Evolutionary conservation across 83 land plant genomes (phyloP).

Genomic region (Picea mariana): DNA sequence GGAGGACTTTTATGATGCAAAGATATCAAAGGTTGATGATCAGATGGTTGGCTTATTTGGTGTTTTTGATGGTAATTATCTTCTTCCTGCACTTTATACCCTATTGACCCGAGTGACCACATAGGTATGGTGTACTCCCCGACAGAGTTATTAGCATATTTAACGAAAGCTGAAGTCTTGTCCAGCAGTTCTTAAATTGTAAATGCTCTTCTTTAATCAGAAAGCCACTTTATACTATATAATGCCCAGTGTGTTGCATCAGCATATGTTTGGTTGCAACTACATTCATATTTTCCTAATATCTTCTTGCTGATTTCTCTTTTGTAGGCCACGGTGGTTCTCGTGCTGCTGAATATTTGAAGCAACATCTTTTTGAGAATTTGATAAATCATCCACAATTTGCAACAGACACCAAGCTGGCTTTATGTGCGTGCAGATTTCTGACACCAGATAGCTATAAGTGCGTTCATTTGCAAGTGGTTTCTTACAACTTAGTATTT

Average conservation of each 20-base stretch:
- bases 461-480: conserved; percentile 20
- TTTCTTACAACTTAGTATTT: conserved; percentile 16
- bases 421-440: conserved; percentile 61
- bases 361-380: conserved; percentile 82
- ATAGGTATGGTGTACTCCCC: too few species aligned
- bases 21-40: conserved; percentile 53
- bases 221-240: background rate
- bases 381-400: conserved; percentile 82
- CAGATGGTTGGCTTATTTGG: conserved; percentile 62
- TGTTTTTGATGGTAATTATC: conserved; percentile 62
- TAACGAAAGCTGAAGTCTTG: background rate
- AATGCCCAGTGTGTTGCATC: background rate
- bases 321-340: conserved; percentile 86
- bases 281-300: background rate
- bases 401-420: conserved; percentile 77
- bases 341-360: conserved; percentile 90
- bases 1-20: conserved; percentile 77
- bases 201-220: background rate
- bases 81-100: background rate
- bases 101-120: background rate
- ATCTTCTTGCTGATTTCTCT: background rate
- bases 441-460: conserved; percentile 22
- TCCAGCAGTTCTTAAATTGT: background rate
- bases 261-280: background rate
- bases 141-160: too few species aligned